Base-by-base conservation (phyloP, 169 alveolate genomes). In the Hepatocystis sp. region DNA sequence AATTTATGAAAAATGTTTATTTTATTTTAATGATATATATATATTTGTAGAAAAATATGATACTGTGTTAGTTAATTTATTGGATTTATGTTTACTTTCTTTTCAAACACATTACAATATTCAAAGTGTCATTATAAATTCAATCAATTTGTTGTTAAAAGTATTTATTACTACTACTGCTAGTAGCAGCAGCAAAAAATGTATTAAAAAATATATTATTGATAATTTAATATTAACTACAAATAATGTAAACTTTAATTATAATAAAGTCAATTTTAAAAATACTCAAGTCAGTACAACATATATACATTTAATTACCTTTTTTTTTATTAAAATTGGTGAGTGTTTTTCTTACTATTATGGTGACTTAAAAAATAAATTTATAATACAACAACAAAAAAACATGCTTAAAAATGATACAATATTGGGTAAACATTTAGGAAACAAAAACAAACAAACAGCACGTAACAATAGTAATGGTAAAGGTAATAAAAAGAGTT, bases 81-180 rank as follows among this genome's bases (percentile, higher is more conserved):
- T 76, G 0, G 88, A 76, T 27, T 15, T 58, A 0, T 76, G 88
- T 52, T 17, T 63, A 19, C 25, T 76, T 0, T 10, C 88, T 1
- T 63, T 76, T 63, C 88, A 76, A 21, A 56, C 56, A 23, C 56
- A 76, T 46, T 60, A 76, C 56, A 76, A 76, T 39, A 64, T 76
- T 0, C 88, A 76, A 39, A 60, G n/a, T 13, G 46, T 76, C 27
- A 76, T 76, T 13, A 10, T 58, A 10, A 42, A 76, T 8, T 76
- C 88, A 13, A 46, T 32, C 17, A 76, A 76, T 46, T 56, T 76
- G 17, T 23, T 76, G 13, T 11, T 76, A 13, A 58, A 27, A 3
- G 78, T 76, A 3, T 76, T 40, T 58, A 76, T n/a, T n/a, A n/a
- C n/a, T n/a, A n/a, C n/a, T n/a, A n/a, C n/a, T n/a, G n/a, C n/a